Conservation (phyloP, 495 filamentous ascomycete genomes). For the Penicillium manginii region DNA sequence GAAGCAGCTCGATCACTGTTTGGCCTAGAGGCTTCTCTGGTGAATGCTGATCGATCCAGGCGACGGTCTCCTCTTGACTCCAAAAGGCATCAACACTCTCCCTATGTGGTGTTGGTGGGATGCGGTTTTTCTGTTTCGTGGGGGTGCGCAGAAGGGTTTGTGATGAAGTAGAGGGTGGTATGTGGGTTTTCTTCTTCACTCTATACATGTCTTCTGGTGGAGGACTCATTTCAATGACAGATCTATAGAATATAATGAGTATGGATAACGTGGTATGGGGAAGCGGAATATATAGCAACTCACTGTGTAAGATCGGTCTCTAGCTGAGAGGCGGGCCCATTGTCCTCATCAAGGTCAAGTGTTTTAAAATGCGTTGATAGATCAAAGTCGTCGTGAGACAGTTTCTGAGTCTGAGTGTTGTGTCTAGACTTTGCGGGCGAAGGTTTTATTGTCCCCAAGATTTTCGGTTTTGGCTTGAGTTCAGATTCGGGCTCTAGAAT, state of each 20-base stretch:
- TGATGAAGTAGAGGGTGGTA: conserved; percentile 50
- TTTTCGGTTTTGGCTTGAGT: conserved; percentile 24
- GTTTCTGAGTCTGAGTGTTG: conserved; percentile 19
- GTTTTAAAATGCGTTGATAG: conserved; percentile 28
- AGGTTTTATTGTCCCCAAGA: conserved; percentile 27
- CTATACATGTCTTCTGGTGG: conserved; percentile 20
- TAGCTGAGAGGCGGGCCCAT: conserved; percentile 28
- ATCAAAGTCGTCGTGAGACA: conserved; percentile 31
- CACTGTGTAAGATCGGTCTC: conserved; percentile 29
- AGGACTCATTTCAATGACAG: conserved; percentile 26
- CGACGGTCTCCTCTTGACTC: conserved; percentile 72
- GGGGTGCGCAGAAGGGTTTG: conserved; percentile 54
- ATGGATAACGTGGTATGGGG: not conserved
- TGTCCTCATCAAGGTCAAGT: conserved; percentile 28
- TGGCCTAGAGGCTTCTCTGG: conserved; percentile 56
- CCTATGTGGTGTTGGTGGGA: conserved; percentile 62
- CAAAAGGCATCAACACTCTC: conserved; percentile 81
- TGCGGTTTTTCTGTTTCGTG: conserved; percentile 47
- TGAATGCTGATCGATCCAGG: conserved; percentile 82
- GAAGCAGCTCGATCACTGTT: conserved; percentile 30
- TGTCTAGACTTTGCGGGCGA: conserved; percentile 14
- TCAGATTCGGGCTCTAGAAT: conserved; percentile 14
- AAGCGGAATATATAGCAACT: conserved; percentile 8
- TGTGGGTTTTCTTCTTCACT: conserved; percentile 29
- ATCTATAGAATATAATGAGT: conserved; percentile 21